These are phyloP conservation scores for Picea abies DNA, from an alignment of 83 land plant species.

Conservation along the genomic window DNA sequence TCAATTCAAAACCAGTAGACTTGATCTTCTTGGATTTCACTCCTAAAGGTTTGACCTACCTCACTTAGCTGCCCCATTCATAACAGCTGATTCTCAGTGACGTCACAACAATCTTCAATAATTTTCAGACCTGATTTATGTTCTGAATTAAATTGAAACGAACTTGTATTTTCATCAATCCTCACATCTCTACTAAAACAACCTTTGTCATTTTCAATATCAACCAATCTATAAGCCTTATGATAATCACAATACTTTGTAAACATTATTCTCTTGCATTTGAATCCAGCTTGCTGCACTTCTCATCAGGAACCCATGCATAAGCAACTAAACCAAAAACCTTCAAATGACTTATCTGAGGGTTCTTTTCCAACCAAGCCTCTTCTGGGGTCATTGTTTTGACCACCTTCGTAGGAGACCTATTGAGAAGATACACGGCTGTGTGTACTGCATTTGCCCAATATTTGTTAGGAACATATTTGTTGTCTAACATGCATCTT, in stretches of 20 bases:
- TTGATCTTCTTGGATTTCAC: no score
- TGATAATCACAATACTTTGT: neutral
- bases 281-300: slow-evolving; percentile 17
- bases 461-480: slow-evolving; percentile 2
- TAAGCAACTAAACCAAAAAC: slow-evolving; percentile 20
- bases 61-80: no score
- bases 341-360: neutral
- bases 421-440: slow-evolving; percentile 18
- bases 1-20: no score
- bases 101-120: neutral
- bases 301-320: slow-evolving; percentile 8
- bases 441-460: slow-evolving; percentile 18
- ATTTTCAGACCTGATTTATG: neutral
- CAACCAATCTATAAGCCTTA: slow-evolving; percentile 13
- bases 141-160: neutral
- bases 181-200: slow-evolving; percentile 15
- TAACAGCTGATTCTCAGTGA: neutral
- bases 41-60: no score
- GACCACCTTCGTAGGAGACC: slow-evolving; percentile 11
- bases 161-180: slow-evolving; percentile 9
- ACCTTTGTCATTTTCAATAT: neutral
- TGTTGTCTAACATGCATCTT: slow-evolving; percentile 12
- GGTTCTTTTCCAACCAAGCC: slow-evolving; percentile 15
- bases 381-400: slow-evolving; percentile 13
- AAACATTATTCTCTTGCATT: slow-evolving; percentile 8